phyloP scores from a whole-genome alignment of 805 yeast genomes.

The Yarrowia porcina region DNA sequence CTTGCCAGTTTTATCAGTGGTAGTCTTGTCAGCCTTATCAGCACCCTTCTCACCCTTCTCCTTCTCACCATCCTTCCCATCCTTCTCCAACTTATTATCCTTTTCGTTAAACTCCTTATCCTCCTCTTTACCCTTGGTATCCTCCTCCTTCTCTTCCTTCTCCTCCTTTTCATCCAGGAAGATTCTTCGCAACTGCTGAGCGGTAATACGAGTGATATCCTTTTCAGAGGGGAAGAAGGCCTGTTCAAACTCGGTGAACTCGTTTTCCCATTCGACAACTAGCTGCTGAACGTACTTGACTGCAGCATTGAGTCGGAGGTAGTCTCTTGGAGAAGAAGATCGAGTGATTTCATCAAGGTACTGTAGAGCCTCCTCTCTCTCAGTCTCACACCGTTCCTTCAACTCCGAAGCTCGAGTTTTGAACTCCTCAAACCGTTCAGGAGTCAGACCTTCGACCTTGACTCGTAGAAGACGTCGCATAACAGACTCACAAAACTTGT shows the following conservation, averaged over 20 bases:
- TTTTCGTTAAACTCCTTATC: conserved; percentile 27
- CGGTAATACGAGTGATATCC: conserved; percentile 86
- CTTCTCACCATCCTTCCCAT: not conserved
- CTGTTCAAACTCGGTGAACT: conserved; percentile 74
- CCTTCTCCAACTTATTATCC: not conserved
- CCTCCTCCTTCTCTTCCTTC: conserved; percentile 32
- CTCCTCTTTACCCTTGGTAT: conserved; percentile 26
- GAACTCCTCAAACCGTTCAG: conserved; percentile 71
- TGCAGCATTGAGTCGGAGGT: conserved; percentile 65
- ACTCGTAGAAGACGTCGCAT: conserved; percentile 66
- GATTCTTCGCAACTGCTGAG: conserved; percentile 75
- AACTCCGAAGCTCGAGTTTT: conserved; percentile 55
- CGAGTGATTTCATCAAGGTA: conserved; percentile 53
- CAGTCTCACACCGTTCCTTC: conserved; percentile 50
- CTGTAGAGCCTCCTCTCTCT: conserved; percentile 46
- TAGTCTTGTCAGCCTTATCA: not conserved
- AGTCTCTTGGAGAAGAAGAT: conserved; percentile 57
- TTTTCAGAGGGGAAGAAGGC: conserved; percentile 84
- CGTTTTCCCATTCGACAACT: conserved; percentile 84
- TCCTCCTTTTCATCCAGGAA: conserved; percentile 51
- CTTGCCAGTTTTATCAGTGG: not conserved
- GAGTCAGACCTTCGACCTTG: conserved; percentile 69
- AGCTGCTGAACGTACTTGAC: conserved; percentile 71
- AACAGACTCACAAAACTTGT: conserved; percentile 69
- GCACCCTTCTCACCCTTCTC: not conserved